These are phyloP conservation scores for Venturia effusa DNA, from an alignment of 2,329 filamentous ascomycete species.

Conservation along the genomic window DNA sequence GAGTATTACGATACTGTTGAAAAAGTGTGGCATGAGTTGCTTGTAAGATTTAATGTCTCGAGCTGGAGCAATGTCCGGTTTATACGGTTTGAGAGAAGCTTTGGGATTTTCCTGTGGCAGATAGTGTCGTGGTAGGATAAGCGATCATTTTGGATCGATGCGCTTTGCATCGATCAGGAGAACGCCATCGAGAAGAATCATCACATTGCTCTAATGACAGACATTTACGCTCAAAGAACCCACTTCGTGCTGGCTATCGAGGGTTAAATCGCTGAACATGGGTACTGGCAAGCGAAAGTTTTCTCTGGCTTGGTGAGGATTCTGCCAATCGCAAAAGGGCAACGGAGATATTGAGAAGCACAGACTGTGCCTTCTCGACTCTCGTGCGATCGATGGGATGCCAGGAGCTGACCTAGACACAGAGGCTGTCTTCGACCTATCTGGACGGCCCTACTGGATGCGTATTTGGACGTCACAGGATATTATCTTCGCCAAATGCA, in stretches of 20 bases:
- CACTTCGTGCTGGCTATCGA: neutral
- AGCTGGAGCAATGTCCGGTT: neutral
- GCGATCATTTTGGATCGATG: neutral
- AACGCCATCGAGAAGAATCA: neutral
- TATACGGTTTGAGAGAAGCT: neutral
- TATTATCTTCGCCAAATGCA: neutral
- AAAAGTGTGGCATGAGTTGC: neutral
- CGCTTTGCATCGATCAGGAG: neutral
- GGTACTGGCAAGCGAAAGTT: neutral
- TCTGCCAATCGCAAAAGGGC: no score
- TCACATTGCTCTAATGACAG: neutral
- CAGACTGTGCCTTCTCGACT: no score
- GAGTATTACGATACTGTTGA: neutral
- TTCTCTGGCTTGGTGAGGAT: no score
- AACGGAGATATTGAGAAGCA: no score
- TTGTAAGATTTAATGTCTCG: neutral
- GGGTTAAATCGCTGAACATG: neutral
- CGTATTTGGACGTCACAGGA: neutral
- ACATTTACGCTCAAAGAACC: neutral
- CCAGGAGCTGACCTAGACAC: no score
- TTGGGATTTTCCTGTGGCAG: neutral
- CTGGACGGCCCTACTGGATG: slow-evolving; percentile 3
- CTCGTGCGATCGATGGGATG: no score
- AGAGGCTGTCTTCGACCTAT: neutral
- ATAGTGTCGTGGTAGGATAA: neutral